Percentiles rank a stretch among this genome's conserved stretches.
These are phyloP conservation scores for Phytophthora parvispora DNA, from an alignment of 352 stramenopile genomes.

Conservation along the genomic window DNA sequence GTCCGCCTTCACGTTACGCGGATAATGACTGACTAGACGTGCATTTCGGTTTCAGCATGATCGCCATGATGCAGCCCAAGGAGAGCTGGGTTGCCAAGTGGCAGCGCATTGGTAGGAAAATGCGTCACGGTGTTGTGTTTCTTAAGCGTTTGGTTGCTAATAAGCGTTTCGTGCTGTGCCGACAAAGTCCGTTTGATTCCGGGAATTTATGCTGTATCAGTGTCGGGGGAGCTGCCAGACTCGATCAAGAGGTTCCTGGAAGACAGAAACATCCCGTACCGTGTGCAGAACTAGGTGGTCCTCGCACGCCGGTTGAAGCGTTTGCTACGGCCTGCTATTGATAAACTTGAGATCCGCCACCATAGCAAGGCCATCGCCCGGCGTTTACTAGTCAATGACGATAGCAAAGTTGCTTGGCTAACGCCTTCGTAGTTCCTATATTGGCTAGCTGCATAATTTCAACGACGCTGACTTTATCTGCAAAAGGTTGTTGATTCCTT, in stretches of 20 bases:
- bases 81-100: constrained; percentile 93
- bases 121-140: background rate
- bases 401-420: background rate
- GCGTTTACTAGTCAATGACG: background rate
- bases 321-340: too few relatives aligned
- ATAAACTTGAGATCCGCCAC: too few relatives aligned
- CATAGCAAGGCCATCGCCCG: background rate
- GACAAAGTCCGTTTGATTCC: constrained; percentile 77
- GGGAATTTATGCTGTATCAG: constrained; percentile 90
- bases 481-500: too few relatives aligned
- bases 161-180: constrained; percentile 6
- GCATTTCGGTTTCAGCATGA: constrained; percentile 62
- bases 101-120: constrained; percentile 80
- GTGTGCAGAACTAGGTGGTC: constrained; percentile 74
- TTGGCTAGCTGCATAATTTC: background rate
- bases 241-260: constrained; percentile 91
- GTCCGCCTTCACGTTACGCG: background rate
- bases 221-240: constrained; percentile 87
- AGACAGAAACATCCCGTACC: constrained; percentile 90
- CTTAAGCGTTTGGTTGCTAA: background rate
- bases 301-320: too few relatives aligned
- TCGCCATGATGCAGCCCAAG: constrained; percentile 92
- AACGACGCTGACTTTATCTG: background rate
- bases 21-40: background rate
- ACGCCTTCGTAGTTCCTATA: background rate